Evolutionary conservation across 208 protist species (phyloP).

Genomic region (Trypanosoma brucei): DNA sequence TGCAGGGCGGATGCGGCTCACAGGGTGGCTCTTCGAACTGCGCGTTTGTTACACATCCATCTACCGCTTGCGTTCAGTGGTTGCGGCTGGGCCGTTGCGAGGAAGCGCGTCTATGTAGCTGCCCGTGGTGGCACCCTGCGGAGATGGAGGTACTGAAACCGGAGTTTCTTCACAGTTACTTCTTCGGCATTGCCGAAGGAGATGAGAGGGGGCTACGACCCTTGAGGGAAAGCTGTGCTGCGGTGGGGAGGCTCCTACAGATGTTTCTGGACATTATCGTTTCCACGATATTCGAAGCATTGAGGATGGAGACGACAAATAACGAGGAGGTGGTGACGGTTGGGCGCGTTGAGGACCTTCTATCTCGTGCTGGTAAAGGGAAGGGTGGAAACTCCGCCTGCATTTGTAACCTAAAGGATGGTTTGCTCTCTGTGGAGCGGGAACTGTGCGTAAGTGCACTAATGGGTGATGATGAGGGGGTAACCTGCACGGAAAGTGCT

Average conservation of each 20-base stretch:
- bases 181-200: constrained; percentile 11
- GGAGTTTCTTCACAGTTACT: constrained; percentile 18
- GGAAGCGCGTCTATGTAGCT: constrained; percentile 28
- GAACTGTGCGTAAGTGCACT: constrained; percentile 15
- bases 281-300: constrained; percentile 3
- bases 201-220: not conserved
- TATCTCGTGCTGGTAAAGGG: not conserved
- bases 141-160: constrained; percentile 9
- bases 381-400: not conserved
- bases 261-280: constrained; percentile 31
- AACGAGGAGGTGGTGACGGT: not conserved
- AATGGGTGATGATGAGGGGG: constrained; percentile 1
- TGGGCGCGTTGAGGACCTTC: constrained; percentile 3
- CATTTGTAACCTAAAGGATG: not conserved
- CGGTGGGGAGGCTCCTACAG: constrained; percentile 23
- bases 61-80: constrained; percentile 32
- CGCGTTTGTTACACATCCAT: constrained; percentile 31
- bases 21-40: not conserved
- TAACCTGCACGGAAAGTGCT: not conserved
- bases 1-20: constrained; percentile 41
- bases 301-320: not conserved
- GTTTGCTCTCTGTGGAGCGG: constrained; percentile 14
- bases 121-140: constrained; percentile 48
- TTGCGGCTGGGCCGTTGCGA: constrained; percentile 36
- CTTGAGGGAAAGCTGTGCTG: constrained; percentile 9